Percentiles rank a stretch among this genome's conserved stretches.
Conservation (phyloP, 371 early-diverging fungal species). For the Chytridium lagenaria region DNA sequence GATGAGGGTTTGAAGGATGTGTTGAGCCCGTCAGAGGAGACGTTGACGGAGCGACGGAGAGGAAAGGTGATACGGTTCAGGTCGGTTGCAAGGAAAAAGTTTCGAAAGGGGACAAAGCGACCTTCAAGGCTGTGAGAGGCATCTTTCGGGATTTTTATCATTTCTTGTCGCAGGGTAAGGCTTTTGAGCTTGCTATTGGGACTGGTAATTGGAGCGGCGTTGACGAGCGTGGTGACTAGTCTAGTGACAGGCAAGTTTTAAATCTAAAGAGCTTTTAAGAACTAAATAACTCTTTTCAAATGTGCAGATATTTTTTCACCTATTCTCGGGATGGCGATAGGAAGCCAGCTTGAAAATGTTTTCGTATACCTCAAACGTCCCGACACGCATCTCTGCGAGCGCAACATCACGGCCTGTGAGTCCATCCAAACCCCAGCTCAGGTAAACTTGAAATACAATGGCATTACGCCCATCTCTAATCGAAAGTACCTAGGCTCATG, state of each 20-base stretch:
- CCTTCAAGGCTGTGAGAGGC: constrained; percentile 17
- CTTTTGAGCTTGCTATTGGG: constrained; percentile 33
- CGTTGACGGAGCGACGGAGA: neutral
- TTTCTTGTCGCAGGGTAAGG: constrained; percentile 29
- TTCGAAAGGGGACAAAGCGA: constrained; percentile 15
- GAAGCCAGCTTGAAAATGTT: constrained; percentile 33
- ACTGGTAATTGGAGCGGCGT: constrained; percentile 36
- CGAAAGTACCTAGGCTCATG: constrained; percentile 8
- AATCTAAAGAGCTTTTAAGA: too few species aligned
- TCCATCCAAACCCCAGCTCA: constrained; percentile 8
- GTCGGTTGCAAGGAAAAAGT: neutral
- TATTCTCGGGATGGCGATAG: constrained; percentile 32
- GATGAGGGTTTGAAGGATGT: neutral
- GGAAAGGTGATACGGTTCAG: neutral
- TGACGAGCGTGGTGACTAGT: constrained; percentile 31
- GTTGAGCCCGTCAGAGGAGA: neutral
- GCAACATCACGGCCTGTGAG: constrained; percentile 3
- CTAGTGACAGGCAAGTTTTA: constrained; percentile 22
- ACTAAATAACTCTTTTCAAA: too few species aligned
- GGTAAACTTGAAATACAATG: too few species aligned
- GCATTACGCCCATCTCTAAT: too few species aligned
- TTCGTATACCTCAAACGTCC: constrained; percentile 28
- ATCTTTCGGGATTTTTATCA: constrained; percentile 26
- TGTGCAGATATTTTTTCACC: constrained; percentile 24
- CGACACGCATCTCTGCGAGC: constrained; percentile 8